These are phyloP conservation scores for Pyrenophora teres DNA, from an alignment of 2,329 filamentous ascomycete genomes.

Conservation along the genomic window DNA sequence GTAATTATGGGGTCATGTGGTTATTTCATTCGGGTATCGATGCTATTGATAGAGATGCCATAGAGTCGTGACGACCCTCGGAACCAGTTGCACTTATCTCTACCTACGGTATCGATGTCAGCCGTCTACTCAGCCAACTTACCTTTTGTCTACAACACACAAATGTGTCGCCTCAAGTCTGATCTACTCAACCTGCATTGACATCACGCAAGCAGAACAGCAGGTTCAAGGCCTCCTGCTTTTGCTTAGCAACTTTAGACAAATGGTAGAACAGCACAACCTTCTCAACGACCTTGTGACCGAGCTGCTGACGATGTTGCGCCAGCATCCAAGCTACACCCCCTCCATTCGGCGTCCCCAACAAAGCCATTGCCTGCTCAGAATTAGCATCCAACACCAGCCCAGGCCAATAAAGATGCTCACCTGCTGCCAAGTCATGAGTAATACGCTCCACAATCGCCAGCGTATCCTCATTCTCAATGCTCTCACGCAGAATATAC, in stretches of 20 bases:
- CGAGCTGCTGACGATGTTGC: not conserved
- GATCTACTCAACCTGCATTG: too few species aligned
- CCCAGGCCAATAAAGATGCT: not conserved
- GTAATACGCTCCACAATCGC: not conserved
- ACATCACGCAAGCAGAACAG: not conserved
- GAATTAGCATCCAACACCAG: not conserved
- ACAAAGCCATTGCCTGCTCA: not conserved
- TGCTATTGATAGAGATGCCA: too few species aligned
- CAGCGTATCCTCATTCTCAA: not conserved
- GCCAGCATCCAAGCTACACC: not conserved
- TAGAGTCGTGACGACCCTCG: too few species aligned
- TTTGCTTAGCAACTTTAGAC: not conserved
- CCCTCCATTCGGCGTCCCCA: slow-evolving; percentile 1
- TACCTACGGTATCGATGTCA: too few species aligned
- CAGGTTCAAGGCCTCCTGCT: not conserved
- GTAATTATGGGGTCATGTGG: too few species aligned
- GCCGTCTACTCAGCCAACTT: too few species aligned
- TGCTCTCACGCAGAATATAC: not conserved
- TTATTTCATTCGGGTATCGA: too few species aligned
- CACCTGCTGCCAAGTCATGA: not conserved
- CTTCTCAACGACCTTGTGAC: not conserved
- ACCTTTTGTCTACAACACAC: too few species aligned
- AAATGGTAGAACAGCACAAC: not conserved
- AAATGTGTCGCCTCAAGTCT: too few species aligned
- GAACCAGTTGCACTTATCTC: too few species aligned